Evolutionary conservation across 768 basidiomycete species (phyloP).

Genomic region (Coprinopsis strossmayeri): DNA sequence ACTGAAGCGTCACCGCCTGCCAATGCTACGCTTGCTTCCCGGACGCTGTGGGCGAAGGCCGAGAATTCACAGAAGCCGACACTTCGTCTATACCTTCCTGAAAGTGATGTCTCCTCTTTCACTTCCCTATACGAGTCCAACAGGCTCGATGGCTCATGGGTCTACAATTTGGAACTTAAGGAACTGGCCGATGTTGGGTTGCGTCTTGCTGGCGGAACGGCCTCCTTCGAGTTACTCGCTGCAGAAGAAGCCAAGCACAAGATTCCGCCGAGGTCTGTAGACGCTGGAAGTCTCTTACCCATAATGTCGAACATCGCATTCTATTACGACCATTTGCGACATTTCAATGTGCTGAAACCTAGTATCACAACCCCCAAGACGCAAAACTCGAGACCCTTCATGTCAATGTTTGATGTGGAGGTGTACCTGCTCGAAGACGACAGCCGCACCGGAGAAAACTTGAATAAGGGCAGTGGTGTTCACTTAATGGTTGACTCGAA

Average conservation of each 20-base stretch:
- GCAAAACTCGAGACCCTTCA: not conserved
- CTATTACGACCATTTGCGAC: constrained; percentile 2
- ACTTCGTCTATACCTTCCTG: not conserved
- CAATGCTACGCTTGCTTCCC: not conserved
- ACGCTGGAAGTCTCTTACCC: not conserved
- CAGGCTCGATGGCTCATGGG: not conserved
- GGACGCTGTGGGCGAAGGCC: not conserved
- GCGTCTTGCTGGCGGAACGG: not conserved
- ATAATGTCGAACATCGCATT: not conserved
- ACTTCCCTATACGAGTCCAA: not conserved
- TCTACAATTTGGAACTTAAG: not conserved
- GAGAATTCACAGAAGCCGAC: not conserved
- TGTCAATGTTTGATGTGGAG: constrained; percentile 1
- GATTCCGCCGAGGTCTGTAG: not conserved
- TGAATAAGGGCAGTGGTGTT: constrained; percentile 1
- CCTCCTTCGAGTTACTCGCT: not conserved
- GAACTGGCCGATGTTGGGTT: not conserved
- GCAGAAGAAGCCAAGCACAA: not conserved
- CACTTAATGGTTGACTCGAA: not conserved
- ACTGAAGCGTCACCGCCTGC: not conserved
- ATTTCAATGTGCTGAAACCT: not conserved
- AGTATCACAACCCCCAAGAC: not conserved
- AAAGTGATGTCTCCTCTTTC: not conserved
- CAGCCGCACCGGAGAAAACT: not conserved
- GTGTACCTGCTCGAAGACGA: not conserved